These are phyloP conservation scores for Sporothrix globosa DNA, from an alignment of 2,329 filamentous ascomycete genomes.

Conservation along the genomic window DNA sequence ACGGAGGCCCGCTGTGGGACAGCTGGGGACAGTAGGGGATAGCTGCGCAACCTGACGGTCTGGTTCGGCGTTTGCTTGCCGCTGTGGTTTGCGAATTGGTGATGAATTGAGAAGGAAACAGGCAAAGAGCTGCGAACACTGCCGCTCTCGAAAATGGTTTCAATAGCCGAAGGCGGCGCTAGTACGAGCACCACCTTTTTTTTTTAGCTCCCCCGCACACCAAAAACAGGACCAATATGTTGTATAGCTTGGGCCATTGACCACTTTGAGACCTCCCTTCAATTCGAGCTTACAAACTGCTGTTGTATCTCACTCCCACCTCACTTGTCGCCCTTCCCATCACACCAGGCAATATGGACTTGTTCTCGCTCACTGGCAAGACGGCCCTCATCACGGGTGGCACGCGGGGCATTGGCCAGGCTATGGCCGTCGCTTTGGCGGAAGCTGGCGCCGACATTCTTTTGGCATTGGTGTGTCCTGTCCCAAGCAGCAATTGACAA, in stretches of 20 bases:
- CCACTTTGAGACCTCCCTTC: too few species aligned
- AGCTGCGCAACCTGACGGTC: too few species aligned
- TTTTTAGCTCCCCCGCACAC: too few species aligned
- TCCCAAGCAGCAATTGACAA: not conserved
- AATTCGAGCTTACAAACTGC: not conserved
- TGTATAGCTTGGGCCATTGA: too few species aligned
- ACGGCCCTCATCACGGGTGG: constrained; percentile 62
- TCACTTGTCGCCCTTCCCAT: not conserved
- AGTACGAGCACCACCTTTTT: too few species aligned
- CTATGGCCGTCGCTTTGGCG: constrained; percentile 60
- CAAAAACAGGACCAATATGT: too few species aligned
- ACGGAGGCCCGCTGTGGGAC: constrained; percentile 27
- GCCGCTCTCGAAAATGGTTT: too few species aligned
- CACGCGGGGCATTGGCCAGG: constrained; percentile 61
- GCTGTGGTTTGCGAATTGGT: too few species aligned
- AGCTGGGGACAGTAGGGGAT: not conserved
- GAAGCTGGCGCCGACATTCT: constrained; percentile 63
- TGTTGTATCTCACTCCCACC: not conserved
- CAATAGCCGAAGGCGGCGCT: too few species aligned
- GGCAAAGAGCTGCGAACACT: too few species aligned
- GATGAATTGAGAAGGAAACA: too few species aligned
- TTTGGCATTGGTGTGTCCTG: constrained; percentile 44
- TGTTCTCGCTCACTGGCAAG: constrained; percentile 61
- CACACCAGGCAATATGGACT: constrained; percentile 36
- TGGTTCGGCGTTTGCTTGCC: too few species aligned